Percentiles rank a stretch among this genome's conserved stretches.
Evolutionary conservation across 768 basidiomycete species (phyloP).

Genomic region (Daedalea quercina): DNA sequence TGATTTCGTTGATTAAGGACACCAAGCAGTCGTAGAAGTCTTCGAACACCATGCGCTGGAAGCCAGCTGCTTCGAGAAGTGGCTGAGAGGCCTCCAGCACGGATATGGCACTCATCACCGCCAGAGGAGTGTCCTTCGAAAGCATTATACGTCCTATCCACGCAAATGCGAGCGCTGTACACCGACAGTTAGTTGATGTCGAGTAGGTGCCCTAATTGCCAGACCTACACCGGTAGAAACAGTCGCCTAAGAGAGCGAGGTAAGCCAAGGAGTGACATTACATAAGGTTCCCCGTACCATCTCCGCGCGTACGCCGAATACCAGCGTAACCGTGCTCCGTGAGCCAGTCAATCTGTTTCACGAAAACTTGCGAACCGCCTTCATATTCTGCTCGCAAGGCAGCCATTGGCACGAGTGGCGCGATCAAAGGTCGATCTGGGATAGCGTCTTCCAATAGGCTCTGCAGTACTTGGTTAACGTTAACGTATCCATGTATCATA

Average conservation of each 20-base stretch:
- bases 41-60: constrained; percentile 62
- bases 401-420: constrained; percentile 43
- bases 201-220: not conserved
- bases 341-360: constrained; percentile 73
- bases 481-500: not conserved
- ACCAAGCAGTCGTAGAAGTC: constrained; percentile 69
- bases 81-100: constrained; percentile 42
- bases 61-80: constrained; percentile 50
- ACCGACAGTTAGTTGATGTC: not conserved
- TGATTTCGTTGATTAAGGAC: constrained; percentile 40
- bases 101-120: constrained; percentile 44
- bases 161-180: constrained; percentile 71
- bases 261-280: not conserved
- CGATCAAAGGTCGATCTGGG: constrained; percentile 45
- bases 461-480: constrained; percentile 16
- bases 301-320: constrained; percentile 71
- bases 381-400: constrained; percentile 63
- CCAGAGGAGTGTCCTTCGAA: constrained; percentile 35
- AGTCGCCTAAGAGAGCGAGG: constrained; percentile 52
- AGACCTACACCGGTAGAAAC: constrained; percentile 80
- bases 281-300: constrained; percentile 24
- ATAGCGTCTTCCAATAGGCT: constrained; percentile 33
- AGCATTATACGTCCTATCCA: constrained; percentile 68
- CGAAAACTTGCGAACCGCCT: constrained; percentile 48
- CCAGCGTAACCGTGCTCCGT: constrained; percentile 51